phyloP scores from a whole-genome alignment of 2,329 filamentous ascomycete species.

The Annulohypoxylon truncatum region DNA sequence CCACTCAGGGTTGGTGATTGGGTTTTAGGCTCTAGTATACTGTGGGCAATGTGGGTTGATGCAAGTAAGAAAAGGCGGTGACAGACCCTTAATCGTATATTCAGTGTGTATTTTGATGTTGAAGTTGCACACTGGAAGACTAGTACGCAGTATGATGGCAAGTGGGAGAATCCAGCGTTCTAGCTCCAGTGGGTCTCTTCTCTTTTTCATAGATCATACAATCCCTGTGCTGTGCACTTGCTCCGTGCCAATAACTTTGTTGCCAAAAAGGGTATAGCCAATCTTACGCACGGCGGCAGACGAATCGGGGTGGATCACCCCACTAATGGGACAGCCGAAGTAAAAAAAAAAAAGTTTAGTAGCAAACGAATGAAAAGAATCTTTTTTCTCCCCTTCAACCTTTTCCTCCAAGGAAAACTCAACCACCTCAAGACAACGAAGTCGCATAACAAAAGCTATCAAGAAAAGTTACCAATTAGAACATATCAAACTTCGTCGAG shows the following conservation, averaged over 20 bases:
- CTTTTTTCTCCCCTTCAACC: constrained; percentile 49
- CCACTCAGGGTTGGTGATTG: constrained; percentile 23
- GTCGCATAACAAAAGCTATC: constrained; percentile 62
- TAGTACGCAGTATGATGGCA: too few species aligned
- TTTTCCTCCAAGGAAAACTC: constrained; percentile 52
- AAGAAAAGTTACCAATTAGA: constrained; percentile 32
- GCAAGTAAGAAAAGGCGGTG: constrained; percentile 49
- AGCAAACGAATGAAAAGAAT: constrained; percentile 22
- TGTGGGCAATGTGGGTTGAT: constrained; percentile 16
- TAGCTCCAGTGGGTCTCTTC: background rate
- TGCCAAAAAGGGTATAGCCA: constrained; percentile 35
- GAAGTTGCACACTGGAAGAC: background rate
- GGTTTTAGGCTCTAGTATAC: constrained; percentile 35
- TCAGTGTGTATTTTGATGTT: background rate
- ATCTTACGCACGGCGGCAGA: constrained; percentile 26
- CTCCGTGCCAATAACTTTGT: background rate
- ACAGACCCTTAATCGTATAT: constrained; percentile 37
- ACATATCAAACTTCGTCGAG: constrained; percentile 74
- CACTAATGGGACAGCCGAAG: constrained; percentile 33
- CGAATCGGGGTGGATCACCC: constrained; percentile 46
- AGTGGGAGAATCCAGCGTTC: too few species aligned
- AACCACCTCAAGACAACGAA: constrained; percentile 70
- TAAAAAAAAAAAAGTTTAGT: constrained; percentile 44
- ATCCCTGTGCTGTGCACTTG: background rate
- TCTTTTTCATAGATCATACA: background rate